These are phyloP conservation scores for Backusella tarrabulga DNA, from an alignment of 192 early-diverging fungal genomes.

Conservation along the genomic window DNA sequence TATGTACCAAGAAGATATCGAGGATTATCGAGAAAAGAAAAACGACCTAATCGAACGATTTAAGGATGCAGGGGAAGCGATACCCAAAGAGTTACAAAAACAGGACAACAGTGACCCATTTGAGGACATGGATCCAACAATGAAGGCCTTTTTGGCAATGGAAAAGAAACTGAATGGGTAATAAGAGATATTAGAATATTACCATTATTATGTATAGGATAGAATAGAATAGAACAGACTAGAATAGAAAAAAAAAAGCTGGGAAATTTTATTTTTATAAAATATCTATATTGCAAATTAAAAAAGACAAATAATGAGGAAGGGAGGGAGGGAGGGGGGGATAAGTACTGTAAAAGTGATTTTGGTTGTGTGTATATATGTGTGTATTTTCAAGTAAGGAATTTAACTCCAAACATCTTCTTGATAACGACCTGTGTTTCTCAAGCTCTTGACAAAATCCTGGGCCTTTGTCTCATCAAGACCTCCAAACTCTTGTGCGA, in stretches of 20 bases:
- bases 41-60: slow-evolving; percentile 4
- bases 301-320: neutral
- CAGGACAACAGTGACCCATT: slow-evolving; percentile 15
- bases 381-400: neutral
- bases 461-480: slow-evolving; percentile 66
- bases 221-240: neutral
- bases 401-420: slow-evolving; percentile 94
- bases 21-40: slow-evolving; percentile 19
- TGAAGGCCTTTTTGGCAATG: slow-evolving; percentile 52
- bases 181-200: neutral
- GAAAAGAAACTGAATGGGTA: slow-evolving; percentile 39
- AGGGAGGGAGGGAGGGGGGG: neutral
- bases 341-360: neutral
- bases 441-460: slow-evolving; percentile 85
- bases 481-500: slow-evolving; percentile 70
- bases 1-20: slow-evolving; percentile 28
- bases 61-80: neutral
- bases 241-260: neutral
- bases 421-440: slow-evolving; percentile 80
- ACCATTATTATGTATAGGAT: neutral
- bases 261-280: neutral
- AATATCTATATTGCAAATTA: slow-evolving; percentile 11
- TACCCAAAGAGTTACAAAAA: slow-evolving; percentile 10
- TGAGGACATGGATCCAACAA: slow-evolving; percentile 48
- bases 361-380: neutral